Evolutionary conservation across 306 rosid genomes (phyloP), one percentile per base, ranked within the genome.

Genomic region (Sphenostylis stenocarpa): DNA sequence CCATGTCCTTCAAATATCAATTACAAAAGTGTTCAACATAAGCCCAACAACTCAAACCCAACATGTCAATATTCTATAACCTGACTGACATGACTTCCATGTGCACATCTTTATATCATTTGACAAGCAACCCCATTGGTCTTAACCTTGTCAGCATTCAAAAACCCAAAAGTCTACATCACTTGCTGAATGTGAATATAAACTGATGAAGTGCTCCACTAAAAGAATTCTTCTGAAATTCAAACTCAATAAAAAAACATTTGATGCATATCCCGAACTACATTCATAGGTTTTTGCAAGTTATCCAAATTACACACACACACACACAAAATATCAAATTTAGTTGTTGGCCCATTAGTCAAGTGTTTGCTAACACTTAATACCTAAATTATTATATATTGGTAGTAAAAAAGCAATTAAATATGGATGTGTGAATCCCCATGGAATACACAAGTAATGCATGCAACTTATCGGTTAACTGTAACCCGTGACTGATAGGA

Each of bases 401-500:
- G 41, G 41, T 36, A 36, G 41, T 36, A 36, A 36, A 36, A 10
- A 36, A 36, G 41, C 11, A 7, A 36, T 7, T 7, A 36, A 36
- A 36, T 36, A 10, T 36, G 8, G 41, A 36, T n/a, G n/a, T 36
- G 41, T 7, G 41, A 36, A 36, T 36, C 12, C 41, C 41, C 41
- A 36, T 36, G 41, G 39, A 7, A 34, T 34, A 34, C 39, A 36
- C 41, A 8, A 1, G 41, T 36, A 7, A 36, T 11, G 9, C 41
- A 36, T 36, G 41, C 7, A 36, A 36, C 41, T 36, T 3, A 2
- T 36, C 41, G 8, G 11, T 36, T 36, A 36, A 36, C 41, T 36
- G 7, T 36, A 36, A 7, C 2, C 98, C 81, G 99, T 91, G 78
- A 92, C 99, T 0, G 98, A 96, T 36, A 89, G 88, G 84, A 96